Percentiles rank a stretch among this genome's conserved stretches.
Evolutionary conservation across 2,329 filamentous ascomycete genomes (phyloP).

Genomic region (Metarhizium humberi): DNA sequence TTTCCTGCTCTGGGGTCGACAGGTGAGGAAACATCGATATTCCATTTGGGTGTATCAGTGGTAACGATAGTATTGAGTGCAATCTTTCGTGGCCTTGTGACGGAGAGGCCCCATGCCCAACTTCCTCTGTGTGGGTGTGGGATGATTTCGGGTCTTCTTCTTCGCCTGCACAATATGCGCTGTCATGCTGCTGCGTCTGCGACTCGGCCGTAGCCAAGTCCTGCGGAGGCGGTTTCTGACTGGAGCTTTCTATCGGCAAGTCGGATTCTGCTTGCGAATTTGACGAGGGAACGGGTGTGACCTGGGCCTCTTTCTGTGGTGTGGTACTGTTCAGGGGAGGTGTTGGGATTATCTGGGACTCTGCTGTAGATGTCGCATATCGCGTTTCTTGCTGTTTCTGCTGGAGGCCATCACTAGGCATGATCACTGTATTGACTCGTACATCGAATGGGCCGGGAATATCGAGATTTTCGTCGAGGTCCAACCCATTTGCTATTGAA

Average conservation of each 20-base stretch:
- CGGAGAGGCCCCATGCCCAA: background rate
- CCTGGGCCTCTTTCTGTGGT: background rate
- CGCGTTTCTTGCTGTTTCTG: background rate
- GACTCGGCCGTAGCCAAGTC: background rate
- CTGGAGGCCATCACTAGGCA: background rate
- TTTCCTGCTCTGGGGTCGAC: slow-evolving; percentile 24
- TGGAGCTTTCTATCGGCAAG: background rate
- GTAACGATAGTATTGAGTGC: slow-evolving; percentile 15
- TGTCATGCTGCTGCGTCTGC: background rate
- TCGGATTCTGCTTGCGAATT: background rate
- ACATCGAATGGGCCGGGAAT: background rate
- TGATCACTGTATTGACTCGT: background rate
- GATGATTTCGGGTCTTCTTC: background rate
- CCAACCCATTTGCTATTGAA: background rate
- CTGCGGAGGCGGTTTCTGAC: background rate
- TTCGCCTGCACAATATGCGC: background rate
- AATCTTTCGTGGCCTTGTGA: slow-evolving; percentile 5
- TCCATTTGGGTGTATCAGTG: slow-evolving; percentile 29
- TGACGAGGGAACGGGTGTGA: background rate
- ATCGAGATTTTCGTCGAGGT: background rate
- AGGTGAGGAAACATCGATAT: slow-evolving; percentile 25
- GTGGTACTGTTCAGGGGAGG: background rate
- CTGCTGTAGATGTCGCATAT: background rate
- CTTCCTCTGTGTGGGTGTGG: background rate
- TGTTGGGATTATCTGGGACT: background rate